phyloP scores from a whole-genome alignment of 2,329 filamentous ascomycete genomes.

The Phaeosphaeriaceae sp. region DNA sequence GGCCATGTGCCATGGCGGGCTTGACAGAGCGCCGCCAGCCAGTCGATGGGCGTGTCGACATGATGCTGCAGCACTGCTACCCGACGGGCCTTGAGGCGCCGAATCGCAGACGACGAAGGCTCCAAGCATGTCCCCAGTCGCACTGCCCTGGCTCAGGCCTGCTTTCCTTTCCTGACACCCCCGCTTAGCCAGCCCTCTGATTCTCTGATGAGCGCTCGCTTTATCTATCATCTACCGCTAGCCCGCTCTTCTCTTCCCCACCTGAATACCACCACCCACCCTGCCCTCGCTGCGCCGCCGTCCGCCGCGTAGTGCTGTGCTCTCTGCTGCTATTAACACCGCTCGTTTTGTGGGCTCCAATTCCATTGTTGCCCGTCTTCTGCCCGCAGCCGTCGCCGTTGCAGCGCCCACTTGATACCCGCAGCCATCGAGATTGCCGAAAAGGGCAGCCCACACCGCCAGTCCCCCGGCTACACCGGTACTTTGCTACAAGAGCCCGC shows the following conservation, averaged over 20 bases:
- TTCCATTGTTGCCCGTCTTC: conserved; percentile 18
- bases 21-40: conserved; percentile 26
- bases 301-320: neutral
- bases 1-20: conserved; percentile 16
- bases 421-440: conserved; percentile 35
- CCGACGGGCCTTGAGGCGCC: conserved; percentile 43
- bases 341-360: conserved; percentile 12
- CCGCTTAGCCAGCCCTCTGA: conserved; percentile 12
- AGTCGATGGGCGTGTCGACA: conserved; percentile 28
- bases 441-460: conserved; percentile 49
- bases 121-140: conserved; percentile 24
- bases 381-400: conserved; percentile 9
- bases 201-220: conserved; percentile 11
- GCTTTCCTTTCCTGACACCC: conserved; percentile 5
- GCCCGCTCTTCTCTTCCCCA: conserved; percentile 38
- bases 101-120: conserved; percentile 31
- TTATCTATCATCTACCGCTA: conserved; percentile 21
- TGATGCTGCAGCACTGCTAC: conserved; percentile 39
- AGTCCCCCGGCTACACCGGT: conserved; percentile 48
- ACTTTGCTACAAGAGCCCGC: conserved; percentile 49
- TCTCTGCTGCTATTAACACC: neutral
- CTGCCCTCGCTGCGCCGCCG: conserved; percentile 22
- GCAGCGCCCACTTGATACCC: conserved; percentile 18
- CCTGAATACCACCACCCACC: conserved; percentile 18
- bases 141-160: neutral